Evolutionary conservation across 768 basidiomycete species (phyloP).

Genomic region (Kwoniella bestiolae): DNA sequence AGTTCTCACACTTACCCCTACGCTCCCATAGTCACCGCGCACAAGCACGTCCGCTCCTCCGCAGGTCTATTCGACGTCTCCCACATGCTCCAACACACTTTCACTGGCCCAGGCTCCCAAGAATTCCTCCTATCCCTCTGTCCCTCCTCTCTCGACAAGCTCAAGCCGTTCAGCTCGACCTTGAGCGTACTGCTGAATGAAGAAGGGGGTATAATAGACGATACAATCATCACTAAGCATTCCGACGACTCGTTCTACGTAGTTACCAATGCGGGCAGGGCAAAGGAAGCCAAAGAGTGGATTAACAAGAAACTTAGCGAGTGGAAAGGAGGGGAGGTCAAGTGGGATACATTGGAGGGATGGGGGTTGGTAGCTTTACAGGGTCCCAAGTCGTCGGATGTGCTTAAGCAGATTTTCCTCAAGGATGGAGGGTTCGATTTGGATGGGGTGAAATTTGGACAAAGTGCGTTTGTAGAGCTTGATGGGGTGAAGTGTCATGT

Average conservation of each 20-base stretch:
- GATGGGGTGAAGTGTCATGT: constrained; percentile 81
- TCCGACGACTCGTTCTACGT: constrained; percentile 79
- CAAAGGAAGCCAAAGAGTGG: constrained; percentile 80
- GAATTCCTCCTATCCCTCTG: constrained; percentile 87
- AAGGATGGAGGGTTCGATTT: constrained; percentile 62
- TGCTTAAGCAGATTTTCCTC: constrained; percentile 70
- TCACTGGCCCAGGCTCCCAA: constrained; percentile 76
- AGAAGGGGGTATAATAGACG: constrained; percentile 92
- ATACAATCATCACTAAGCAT: constrained; percentile 78
- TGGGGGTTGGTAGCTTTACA: constrained; percentile 92
- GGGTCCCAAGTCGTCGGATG: constrained; percentile 81
- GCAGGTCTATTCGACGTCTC: constrained; percentile 95
- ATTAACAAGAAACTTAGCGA: constrained; percentile 69
- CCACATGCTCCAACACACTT: constrained; percentile 93
- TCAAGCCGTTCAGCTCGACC: constrained; percentile 76
- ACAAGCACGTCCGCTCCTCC: constrained; percentile 79
- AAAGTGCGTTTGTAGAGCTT: constrained; percentile 77
- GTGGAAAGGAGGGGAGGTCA: constrained; percentile 77
- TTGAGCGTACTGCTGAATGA: constrained; percentile 89
- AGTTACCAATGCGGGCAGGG: constrained; percentile 91
- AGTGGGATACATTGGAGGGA: constrained; percentile 76
- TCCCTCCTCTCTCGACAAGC: constrained; percentile 74
- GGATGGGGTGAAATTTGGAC: constrained; percentile 76
- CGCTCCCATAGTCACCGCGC: constrained; percentile 78
- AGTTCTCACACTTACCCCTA: too few species aligned